Conservation (phyloP, 371 early-diverging fungal genomes). For the Mortierella sp. region DNA sequence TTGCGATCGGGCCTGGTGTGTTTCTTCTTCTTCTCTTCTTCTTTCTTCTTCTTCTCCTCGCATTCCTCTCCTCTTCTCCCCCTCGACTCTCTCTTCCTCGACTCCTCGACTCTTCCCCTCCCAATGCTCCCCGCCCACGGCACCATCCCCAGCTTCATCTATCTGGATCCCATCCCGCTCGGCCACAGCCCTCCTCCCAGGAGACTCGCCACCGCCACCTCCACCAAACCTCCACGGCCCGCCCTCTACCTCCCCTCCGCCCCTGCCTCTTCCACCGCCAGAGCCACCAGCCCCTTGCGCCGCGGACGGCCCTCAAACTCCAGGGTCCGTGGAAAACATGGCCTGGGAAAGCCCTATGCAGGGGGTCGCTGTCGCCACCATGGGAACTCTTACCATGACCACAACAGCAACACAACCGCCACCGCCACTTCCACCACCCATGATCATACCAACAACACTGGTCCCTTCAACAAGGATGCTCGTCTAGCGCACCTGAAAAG, state of each 20-base stretch:
- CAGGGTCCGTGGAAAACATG: slow-evolving; percentile 35
- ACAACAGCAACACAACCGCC: background rate
- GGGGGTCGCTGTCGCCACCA: no score
- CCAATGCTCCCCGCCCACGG: slow-evolving; percentile 14
- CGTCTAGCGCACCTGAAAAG: slow-evolving; percentile 26
- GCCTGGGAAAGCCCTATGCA: slow-evolving; percentile 20
- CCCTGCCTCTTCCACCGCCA: background rate
- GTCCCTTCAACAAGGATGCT: slow-evolving; percentile 9
- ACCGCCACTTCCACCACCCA: background rate
- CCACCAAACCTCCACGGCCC: background rate
- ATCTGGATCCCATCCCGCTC: slow-evolving; percentile 16
- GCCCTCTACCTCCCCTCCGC: slow-evolving; percentile 1
- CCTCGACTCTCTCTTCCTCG: background rate
- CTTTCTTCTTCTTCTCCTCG: background rate
- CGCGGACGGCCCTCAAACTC: slow-evolving; percentile 25
- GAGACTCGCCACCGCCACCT: background rate
- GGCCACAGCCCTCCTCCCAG: slow-evolving; percentile 3
- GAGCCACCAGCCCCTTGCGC: slow-evolving; percentile 5
- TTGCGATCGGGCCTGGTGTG: no score
- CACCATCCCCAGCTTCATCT: slow-evolving; percentile 37
- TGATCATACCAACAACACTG: background rate
- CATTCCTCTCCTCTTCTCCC: background rate
- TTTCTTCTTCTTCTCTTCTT: background rate
- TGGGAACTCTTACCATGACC: background rate
- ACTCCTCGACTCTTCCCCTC: background rate